Percentiles rank a stretch among this genome's conserved stretches.
Evolutionary conservation across 2,329 filamentous ascomycete species (phyloP).

Genomic region (Cercospora citrullina): DNA sequence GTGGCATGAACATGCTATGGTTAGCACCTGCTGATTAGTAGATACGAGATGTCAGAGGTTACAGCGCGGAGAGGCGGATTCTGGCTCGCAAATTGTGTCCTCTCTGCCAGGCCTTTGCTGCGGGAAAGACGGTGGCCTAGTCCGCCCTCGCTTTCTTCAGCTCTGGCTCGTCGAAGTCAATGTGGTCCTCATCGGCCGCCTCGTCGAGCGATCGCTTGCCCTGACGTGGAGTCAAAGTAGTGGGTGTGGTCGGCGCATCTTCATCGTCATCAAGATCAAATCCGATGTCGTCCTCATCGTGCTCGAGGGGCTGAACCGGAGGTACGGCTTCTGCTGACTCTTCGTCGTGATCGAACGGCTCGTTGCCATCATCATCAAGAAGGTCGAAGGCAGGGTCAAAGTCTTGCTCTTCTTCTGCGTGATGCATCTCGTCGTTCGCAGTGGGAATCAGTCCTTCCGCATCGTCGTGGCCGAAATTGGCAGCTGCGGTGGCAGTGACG

Average conservation of each 20-base stretch:
- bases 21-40: conserved; percentile 11
- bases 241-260: background rate
- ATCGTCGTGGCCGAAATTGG: conserved; percentile 16
- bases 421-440: background rate
- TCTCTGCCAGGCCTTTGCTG: background rate
- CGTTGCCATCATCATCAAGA: conserved; percentile 24
- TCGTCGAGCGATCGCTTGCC: conserved; percentile 39
- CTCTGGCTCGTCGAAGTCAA: conserved; percentile 32
- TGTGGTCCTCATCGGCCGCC: conserved; percentile 29
- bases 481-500: conserved; percentile 19
- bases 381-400: conserved; percentile 26
- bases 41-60: background rate
- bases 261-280: conserved; percentile 33
- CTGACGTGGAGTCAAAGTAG: conserved; percentile 28
- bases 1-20: background rate
- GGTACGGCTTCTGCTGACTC: conserved; percentile 7
- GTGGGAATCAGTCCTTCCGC: conserved; percentile 1
- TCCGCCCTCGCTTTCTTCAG: conserved; percentile 29
- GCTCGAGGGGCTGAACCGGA: conserved; percentile 4
- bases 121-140: background rate
- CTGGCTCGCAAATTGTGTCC: background rate
- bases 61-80: background rate
- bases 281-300: conserved; percentile 31
- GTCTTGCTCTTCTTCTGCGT: conserved; percentile 24
- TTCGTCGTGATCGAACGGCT: conserved; percentile 23